Conservation (phyloP, 192 early-diverging fungal species). For the Linnemannia hyalina region DNA sequence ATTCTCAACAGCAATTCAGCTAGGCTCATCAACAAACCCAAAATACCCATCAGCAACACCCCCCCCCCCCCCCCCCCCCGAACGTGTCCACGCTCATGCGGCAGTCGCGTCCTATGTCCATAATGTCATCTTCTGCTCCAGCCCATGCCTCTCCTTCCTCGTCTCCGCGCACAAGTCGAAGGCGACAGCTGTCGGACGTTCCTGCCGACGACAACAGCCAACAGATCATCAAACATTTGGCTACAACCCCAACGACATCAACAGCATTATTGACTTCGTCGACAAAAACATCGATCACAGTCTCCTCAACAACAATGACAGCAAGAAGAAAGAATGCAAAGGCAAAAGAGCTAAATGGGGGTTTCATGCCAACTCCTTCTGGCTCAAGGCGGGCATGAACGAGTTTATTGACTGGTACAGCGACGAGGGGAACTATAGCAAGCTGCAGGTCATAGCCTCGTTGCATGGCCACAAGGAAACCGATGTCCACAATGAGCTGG, state of each 20-base stretch:
- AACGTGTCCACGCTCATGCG: background rate
- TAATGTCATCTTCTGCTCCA: background rate
- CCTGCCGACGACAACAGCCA: background rate
- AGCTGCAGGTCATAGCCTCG: background rate
- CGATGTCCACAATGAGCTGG: background rate
- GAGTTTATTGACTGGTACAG: slow-evolving; percentile 2
- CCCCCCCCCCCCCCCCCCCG: no score
- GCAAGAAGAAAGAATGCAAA: background rate
- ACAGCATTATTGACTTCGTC: background rate
- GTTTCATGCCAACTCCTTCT: background rate
- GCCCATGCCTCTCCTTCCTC: background rate
- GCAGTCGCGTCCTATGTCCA: background rate
- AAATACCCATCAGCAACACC: background rate
- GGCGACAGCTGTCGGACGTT: background rate
- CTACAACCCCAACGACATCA: slow-evolving; percentile 7
- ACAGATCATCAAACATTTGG: background rate
- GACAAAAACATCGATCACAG: background rate
- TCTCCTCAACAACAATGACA: slow-evolving; percentile 2
- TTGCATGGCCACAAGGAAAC: background rate
- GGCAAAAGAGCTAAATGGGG: background rate
- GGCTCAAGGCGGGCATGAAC: slow-evolving; percentile 10
- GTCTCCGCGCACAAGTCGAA: background rate
- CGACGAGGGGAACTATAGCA: background rate
- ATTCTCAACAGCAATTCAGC: background rate
- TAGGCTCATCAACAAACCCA: background rate